These are phyloP conservation scores for Yamadazyma phyllophila DNA, from an alignment of 805 yeast species.

Conservation along the genomic window DNA sequence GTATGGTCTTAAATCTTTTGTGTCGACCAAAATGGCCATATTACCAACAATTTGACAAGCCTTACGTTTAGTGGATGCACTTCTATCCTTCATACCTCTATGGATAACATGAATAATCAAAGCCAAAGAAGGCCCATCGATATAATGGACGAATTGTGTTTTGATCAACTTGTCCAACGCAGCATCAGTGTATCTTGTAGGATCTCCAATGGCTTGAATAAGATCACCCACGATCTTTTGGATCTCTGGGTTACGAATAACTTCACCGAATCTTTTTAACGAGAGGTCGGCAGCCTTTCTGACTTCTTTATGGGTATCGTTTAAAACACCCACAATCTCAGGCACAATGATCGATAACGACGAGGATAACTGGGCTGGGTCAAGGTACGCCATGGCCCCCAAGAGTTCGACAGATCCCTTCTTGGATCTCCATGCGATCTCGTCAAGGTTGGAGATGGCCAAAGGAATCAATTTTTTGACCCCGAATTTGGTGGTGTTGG, in stretches of 20 bases:
- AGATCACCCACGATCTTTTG: constrained; percentile 85
- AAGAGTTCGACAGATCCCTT: constrained; percentile 94
- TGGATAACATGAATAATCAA: constrained; percentile 91
- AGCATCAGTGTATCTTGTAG: constrained; percentile 82
- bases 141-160: constrained; percentile 95
- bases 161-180: constrained; percentile 83
- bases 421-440: constrained; percentile 92
- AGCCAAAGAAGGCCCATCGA: constrained; percentile 97
- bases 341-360: constrained; percentile 91
- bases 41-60: constrained; percentile 98
- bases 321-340: constrained; percentile 90
- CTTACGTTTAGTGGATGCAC: constrained; percentile 88
- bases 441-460: constrained; percentile 81
- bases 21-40: constrained; percentile 94
- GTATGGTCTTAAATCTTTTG: constrained; percentile 82
- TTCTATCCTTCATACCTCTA: constrained; percentile 91
- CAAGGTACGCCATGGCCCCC: constrained; percentile 97
- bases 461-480: constrained; percentile 87
- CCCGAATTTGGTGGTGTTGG: constrained; percentile 87
- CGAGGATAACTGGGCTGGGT: constrained; percentile 88
- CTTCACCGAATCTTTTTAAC: constrained; percentile 91
- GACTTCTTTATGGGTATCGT: constrained; percentile 95
- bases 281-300: constrained; percentile 92
- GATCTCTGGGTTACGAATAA: constrained; percentile 95
- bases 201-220: constrained; percentile 93